Percentiles rank a stretch among this genome's conserved stretches.
Evolutionary conservation across 1,284 basidiomycete genomes (phyloP).

Genomic region (Malassezia sp.): DNA sequence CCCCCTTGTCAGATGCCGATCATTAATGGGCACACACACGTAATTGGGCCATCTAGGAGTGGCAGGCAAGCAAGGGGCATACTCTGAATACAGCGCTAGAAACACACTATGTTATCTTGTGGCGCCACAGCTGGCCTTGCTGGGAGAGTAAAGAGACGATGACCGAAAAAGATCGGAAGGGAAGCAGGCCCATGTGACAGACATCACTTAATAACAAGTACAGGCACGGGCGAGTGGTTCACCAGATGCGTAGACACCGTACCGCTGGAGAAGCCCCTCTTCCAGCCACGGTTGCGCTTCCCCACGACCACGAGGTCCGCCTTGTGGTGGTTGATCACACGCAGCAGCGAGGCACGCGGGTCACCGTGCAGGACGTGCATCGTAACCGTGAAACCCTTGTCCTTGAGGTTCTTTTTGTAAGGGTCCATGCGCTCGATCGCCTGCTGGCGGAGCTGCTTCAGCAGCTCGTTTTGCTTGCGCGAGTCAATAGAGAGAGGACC

Average conservation of each 20-base stretch:
- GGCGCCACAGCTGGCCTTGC: not conserved
- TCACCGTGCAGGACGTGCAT: conserved; percentile 42
- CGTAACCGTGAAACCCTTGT: conserved; percentile 33
- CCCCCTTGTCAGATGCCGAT: no score
- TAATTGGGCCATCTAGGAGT: no score
- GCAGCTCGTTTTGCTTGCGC: conserved; percentile 37
- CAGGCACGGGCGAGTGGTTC: conserved; percentile 33
- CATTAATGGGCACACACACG: no score
- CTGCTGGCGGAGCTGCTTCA: conserved; percentile 32
- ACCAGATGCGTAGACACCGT: conserved; percentile 36
- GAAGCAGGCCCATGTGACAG: no score
- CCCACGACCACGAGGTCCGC: conserved; percentile 30
- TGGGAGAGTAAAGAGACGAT: not conserved
- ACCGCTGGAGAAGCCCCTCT: conserved; percentile 24
- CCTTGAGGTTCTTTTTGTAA: conserved; percentile 33
- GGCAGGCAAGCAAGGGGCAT: no score
- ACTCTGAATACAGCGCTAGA: no score
- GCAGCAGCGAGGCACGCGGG: conserved; percentile 26
- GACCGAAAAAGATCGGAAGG: no score
- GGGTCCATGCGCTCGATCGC: conserved; percentile 37
- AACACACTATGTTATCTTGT: not conserved
- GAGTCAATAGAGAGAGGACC: conserved; percentile 40
- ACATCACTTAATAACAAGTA: conserved; percentile 39
- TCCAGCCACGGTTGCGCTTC: conserved; percentile 30
- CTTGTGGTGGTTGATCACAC: conserved; percentile 34